Evolutionary conservation across 129 eudicot species (phyloP), one percentile per base, ranked within the genome.

Genomic region (Helianthus tuberosus): DNA sequence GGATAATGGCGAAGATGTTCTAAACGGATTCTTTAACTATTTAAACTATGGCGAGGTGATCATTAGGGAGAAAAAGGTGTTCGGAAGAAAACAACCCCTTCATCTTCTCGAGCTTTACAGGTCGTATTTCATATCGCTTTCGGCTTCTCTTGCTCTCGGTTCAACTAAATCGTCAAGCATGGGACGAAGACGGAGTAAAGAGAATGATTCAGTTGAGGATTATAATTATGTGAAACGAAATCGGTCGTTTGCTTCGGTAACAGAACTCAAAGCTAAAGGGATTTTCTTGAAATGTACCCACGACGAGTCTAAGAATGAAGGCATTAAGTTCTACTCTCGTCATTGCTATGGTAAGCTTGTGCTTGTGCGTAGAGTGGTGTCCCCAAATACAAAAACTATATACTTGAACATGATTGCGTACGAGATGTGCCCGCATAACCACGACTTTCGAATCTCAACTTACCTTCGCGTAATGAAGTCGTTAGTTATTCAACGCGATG

Each of bases 41-140:
- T 43, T 79, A 10, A 72, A 79, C 49, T 54, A 63, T 43, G 82
- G 82, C 7, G 82, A 79, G 51, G 47, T 79, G 62, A 38, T 32
- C 13, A 35, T 9, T 36, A 52, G 61, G 16, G 53, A 52, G 0
- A 51, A 79, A 79, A 71, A 53, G 58, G 77, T 72, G 43, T 15
- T 79, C 5, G 53, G 12, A 53, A 47, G 53, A n/a, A 66, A 72
- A 41, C 39, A 66, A 11, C 83, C 83, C 0, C 79, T 73, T 48
- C 83, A 79, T 57, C 79, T 79, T 55, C 83, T 73, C 52, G 83
- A 79, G 73, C 73, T 79, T 79, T 73, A 79, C 41, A 60, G 83
- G 38, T 41, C 70, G 4, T 73, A 74, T 66, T 79, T 79, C 72
- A 68, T 73, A 44, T 36, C 75, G 1, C 66, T 72, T 29, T 35